Conservation (phyloP, 1,139 yeast species). For the Sugiyamaella pinicola region DNA sequence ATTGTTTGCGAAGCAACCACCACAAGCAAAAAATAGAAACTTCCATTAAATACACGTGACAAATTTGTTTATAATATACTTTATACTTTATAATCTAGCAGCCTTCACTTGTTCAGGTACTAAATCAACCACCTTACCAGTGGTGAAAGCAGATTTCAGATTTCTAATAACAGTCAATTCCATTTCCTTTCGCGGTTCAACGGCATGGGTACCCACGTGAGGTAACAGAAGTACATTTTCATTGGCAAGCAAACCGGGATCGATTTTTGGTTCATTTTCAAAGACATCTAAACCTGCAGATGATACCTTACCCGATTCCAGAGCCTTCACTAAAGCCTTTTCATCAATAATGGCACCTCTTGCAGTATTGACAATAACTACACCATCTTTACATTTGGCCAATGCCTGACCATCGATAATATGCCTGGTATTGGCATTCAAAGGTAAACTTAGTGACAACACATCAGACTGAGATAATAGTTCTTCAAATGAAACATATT, state of each 20-base stretch:
- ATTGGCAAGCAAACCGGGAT: constrained; percentile 41
- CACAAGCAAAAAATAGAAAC: no score
- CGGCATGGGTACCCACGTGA: constrained; percentile 66
- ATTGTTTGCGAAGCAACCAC: no score
- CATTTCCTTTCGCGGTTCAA: constrained; percentile 59
- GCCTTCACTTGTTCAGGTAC: constrained; percentile 43
- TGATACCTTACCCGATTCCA: constrained; percentile 70
- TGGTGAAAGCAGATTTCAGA: constrained; percentile 47
- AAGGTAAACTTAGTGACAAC: constrained; percentile 64
- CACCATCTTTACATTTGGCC: constrained; percentile 66
- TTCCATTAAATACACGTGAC: no score
- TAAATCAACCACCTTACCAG: constrained; percentile 59
- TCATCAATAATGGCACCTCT: constrained; percentile 78
- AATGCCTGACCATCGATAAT: constrained; percentile 57
- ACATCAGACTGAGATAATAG: constrained; percentile 59
- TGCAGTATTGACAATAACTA: constrained; percentile 63
- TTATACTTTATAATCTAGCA: constrained; percentile 9
- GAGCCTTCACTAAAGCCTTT: constrained; percentile 57
- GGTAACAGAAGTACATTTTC: constrained; percentile 60
- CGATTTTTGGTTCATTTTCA: constrained; percentile 69
- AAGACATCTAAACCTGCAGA: constrained; percentile 69
- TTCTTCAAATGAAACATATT: constrained; percentile 58
- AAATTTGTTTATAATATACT: no score
- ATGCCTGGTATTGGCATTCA: constrained; percentile 55
- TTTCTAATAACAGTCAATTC: constrained; percentile 56